Evolutionary conservation across 2,329 filamentous ascomycete genomes (phyloP), one percentile per base, ranked within the genome.

Genomic region (Zymoseptoria crescenta): DNA sequence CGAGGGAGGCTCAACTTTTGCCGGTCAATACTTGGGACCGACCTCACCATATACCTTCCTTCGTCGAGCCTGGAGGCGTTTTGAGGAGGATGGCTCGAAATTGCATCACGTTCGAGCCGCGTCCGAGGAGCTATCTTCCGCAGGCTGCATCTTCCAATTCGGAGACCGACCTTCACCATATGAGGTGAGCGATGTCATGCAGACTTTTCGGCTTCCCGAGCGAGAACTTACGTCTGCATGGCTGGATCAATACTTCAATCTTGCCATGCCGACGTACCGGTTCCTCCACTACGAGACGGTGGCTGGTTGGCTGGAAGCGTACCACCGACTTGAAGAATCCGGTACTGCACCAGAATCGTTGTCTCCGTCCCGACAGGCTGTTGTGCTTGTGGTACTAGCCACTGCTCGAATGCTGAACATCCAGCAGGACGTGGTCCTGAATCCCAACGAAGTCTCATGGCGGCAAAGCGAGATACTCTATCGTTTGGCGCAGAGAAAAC

Each of bases 301-400:
- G n/a, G 69, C 77, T 56, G 64, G 65, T 41, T 78, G 74, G 73
- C 72, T 81, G 9, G 70, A 73, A 9, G 75, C 79, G 24, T 77
- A 80, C 49, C 81, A 81, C 59, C 76, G 20, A 16, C 56, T 77
- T 72, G 19, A 68, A 74, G 49, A 76, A 76, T 10, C 68, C 72
- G 24, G 52, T 51, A 51, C 8, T 21, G 49, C 49, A 19, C 19
- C 20, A 21, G 24, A 8, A 52, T 29, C 27, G 16, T 16, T 28
- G 28, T 28, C 50, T 24, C 27, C 9, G 16, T 28, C 24, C 21
- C 16, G 16, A 13, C 28, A 52, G 50, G 80, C 79, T 0, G 64
- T 81, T 20, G 68, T 83, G 1, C 76, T 83, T 41, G 77, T 82
- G 67, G 76, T 82, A 1, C 78, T 84, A 62, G 81, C 81, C 0